These are phyloP conservation scores for Daldinia concentrica DNA, from an alignment of 495 filamentous ascomycete genomes.

Conservation along the genomic window DNA sequence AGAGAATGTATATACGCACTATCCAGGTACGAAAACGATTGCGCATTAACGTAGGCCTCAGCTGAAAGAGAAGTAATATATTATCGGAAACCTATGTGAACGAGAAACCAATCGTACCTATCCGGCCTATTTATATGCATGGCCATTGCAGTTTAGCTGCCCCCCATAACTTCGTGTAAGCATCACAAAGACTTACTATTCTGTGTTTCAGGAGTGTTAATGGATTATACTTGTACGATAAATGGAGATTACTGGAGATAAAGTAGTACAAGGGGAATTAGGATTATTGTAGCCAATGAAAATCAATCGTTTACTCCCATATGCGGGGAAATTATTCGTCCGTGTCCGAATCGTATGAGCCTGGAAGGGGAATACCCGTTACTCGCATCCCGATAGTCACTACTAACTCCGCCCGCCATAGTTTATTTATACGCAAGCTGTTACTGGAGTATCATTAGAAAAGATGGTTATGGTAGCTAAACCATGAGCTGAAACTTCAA, in stretches of 20 bases:
- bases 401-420: neutral
- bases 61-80: neutral
- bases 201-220: neutral
- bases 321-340: constrained; percentile 4
- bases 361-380: neutral
- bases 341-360: neutral
- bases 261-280: neutral
- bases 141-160: too few species aligned
- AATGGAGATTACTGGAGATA: neutral
- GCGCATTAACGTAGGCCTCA: neutral
- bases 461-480: too few species aligned
- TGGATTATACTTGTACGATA: neutral
- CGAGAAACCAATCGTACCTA: neutral
- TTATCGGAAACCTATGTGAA: neutral
- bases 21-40: neutral
- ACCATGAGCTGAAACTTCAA: neutral
- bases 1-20: neutral
- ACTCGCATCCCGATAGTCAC: neutral
- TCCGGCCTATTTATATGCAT: neutral
- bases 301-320: neutral
- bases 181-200: neutral
- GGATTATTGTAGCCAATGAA: neutral
- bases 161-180: too few species aligned
- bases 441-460: too few species aligned
- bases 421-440: neutral